These are phyloP conservation scores for Neonectria neomacrospora DNA, from an alignment of 2,329 filamentous ascomycete genomes.

Conservation along the genomic window DNA sequence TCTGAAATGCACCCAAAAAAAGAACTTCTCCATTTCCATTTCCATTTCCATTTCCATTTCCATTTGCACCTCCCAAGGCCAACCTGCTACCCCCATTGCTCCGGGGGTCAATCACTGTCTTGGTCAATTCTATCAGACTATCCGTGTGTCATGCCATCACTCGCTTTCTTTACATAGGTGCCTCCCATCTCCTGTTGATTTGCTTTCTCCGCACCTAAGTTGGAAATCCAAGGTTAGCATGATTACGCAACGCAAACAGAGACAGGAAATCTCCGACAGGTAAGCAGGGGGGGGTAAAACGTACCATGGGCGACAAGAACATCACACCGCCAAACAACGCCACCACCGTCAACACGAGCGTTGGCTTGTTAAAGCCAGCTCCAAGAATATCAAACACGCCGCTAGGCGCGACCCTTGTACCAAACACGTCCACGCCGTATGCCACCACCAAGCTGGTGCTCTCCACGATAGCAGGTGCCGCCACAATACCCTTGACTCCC, in stretches of 20 bases:
- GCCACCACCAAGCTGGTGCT: conserved; percentile 92
- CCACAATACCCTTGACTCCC: conserved; percentile 78
- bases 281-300: conserved; percentile 48
- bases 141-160: conserved; percentile 33
- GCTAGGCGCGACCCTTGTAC: conserved; percentile 86
- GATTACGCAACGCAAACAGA: conserved; percentile 3
- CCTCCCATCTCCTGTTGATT: conserved; percentile 72
- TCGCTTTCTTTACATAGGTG: conserved; percentile 44
- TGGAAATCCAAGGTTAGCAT: conserved; percentile 47
- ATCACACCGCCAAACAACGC: conserved; percentile 81
- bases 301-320: conserved; percentile 86
- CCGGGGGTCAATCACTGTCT: conserved; percentile 8
- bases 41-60: conserved; percentile 40
- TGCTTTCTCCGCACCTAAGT: conserved; percentile 71
- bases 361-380: conserved; percentile 91
- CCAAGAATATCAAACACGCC: conserved; percentile 92
- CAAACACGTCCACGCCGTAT: conserved; percentile 89
- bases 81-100: conserved; percentile 29
- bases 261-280: background rate
- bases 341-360: conserved; percentile 84
- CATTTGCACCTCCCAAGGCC: conserved; percentile 41
- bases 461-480: conserved; percentile 83
- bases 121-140: conserved; percentile 29
- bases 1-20: conserved; percentile 22
- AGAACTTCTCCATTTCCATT: conserved; percentile 35